Evolutionary conservation across 2,329 filamentous ascomycete species (phyloP), one percentile per base, ranked within the genome.

Genomic region (Herpotrichia juniperi): DNA sequence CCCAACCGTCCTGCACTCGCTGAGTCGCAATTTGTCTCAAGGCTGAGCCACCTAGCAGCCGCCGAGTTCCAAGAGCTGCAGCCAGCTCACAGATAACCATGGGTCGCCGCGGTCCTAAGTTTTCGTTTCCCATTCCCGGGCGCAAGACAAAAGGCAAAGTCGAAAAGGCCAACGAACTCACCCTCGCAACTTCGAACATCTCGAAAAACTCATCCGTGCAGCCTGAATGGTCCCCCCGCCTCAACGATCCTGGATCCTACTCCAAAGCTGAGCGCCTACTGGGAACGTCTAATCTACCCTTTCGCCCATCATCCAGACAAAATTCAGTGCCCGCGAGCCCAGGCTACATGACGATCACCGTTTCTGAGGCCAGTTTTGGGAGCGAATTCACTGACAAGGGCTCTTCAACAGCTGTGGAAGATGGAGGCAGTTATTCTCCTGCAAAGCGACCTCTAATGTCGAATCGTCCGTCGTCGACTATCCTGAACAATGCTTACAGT

Each of bases 241-340:
- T 30, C 34, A 52, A 66, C 19, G 63, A 67, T n/a, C 46, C 62
- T 10, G 53, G 61, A 16, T 48, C 51, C 21, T 46, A 39, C 46
- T 63, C 56, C 45, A 76, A 76, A 58, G 73, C 71, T 42, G 69
- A 74, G 51, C 66, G 68, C 31, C 57, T 75, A 37, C 67, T 76
- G 16, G 73, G 73, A 34, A 73, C 71, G n/a, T 61, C 64, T 12
- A 58, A 66, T 39, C 57, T 67, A 25, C 59, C 69, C 19, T 63
- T 65, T 51, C 67, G 58, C 31, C 52, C 63, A 3, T 57, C 57
- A 5, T 59, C 67, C 19, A 58, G 56, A 32, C 68, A 60, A 32
- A 40, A 54, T 25, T 56, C 64, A 3, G 44, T 58, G 11, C 66
- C 67, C 16, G 47, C 54, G 26, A 72, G 62, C 47, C 63, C 67